Percentiles rank a stretch among this genome's conserved stretches.
These are phyloP conservation scores for Blechomonas ayalai DNA, from an alignment of 208 protist species.

Conservation along the genomic window DNA sequence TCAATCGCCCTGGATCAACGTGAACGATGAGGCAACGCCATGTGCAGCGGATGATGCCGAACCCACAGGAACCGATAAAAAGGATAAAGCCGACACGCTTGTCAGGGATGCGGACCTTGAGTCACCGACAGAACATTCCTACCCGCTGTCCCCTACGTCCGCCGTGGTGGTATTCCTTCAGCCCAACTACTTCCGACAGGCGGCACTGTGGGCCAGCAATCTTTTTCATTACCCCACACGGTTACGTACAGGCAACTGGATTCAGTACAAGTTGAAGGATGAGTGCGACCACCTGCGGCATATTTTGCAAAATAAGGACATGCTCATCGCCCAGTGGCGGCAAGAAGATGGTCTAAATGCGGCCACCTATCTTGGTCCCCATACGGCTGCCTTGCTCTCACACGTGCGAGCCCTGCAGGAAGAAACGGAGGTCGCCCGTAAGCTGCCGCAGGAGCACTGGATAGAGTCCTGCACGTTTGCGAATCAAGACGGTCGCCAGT, in stretches of 20 bases:
- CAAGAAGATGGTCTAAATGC: constrained; percentile 22
- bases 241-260: constrained; percentile 32
- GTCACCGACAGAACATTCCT: neutral
- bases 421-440: constrained; percentile 55
- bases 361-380: constrained; percentile 33
- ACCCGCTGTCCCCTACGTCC: constrained; percentile 12
- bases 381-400: constrained; percentile 35
- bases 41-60: no score
- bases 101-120: neutral
- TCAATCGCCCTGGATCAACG: no score
- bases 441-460: constrained; percentile 33
- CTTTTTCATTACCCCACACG: constrained; percentile 52
- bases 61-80: neutral
- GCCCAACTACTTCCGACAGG: constrained; percentile 37
- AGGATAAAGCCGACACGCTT: neutral
- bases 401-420: constrained; percentile 56
- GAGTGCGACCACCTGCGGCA: constrained; percentile 64
- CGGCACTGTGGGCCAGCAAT: constrained; percentile 56
- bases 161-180: constrained; percentile 23
- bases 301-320: constrained; percentile 75
- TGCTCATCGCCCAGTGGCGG: constrained; percentile 63
- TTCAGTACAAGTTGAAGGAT: constrained; percentile 87
- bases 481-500: constrained; percentile 62
- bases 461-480: constrained; percentile 17
- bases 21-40: no score